Evolutionary conservation across 2,329 filamentous ascomycete species (phyloP), one percentile per base, ranked within the genome.

Genomic region (Diaporthe helianthi): DNA sequence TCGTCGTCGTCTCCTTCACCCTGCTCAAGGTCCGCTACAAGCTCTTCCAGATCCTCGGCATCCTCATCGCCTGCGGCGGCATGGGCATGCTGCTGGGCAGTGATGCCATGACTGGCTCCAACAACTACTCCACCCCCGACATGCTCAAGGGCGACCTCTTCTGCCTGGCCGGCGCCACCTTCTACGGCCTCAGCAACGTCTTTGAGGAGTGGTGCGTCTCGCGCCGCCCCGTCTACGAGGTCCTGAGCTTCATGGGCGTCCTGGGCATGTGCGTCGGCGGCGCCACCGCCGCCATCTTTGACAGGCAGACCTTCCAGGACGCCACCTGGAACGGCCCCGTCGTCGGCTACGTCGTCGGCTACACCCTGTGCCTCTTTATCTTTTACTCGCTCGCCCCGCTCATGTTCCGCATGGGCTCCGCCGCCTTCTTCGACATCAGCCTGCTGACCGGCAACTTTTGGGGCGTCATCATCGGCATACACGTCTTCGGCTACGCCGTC

Each of bases 371-470:
- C 70, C 86, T 99, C 26, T 84, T 87, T 66, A 82, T 96, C 70
- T 99, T 99, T 82, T 99, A 99, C 84, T 90, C 90, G 9, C 84
- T 96, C 3, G 94, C 92, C 0, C 96, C 96, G 0, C 82, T 98
- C 67, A 86, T 99, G 72, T 90, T 98, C 81, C 93, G 96, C 73
- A 92, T 98, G 83, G 92, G 92, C 33, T 92, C 89, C 19, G 96
- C 96, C 3, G 95, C 94, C 24, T 98, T 99, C 82, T 97, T 98
- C 84, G 97, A 99, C 80, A 97, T 98, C 76, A 95, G 92, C 9
- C 84, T 99, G 73, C 85, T 99, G 71, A 98, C 96, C 2, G 93
- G 90, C 75, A 98, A 97, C 82, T 98, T 98, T 83, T 99, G 96
- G 96, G 94, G 94, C 73, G 92, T 97, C 72, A 92, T 97, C 74